Conservation (phyloP, 1,284 basidiomycete genomes). For the Coriolopsis trogii region DNA sequence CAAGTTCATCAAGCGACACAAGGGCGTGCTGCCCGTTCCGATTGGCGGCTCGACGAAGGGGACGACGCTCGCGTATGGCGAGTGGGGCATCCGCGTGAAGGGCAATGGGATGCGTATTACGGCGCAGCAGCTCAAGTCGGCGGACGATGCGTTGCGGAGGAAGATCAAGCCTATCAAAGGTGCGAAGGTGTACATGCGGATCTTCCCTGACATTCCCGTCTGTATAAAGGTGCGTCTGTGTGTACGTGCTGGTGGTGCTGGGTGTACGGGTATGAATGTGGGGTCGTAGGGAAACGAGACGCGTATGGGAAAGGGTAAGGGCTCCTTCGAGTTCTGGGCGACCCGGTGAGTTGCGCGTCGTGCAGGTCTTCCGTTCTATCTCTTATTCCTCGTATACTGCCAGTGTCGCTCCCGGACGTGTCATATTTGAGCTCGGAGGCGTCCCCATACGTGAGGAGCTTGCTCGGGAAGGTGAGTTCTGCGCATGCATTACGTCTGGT, state of each 20-base stretch:
- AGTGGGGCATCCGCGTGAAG: slow-evolving; percentile 91
- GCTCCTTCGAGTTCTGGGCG: slow-evolving; percentile 97
- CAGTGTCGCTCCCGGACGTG: slow-evolving; percentile 90
- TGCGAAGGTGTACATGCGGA: slow-evolving; percentile 83
- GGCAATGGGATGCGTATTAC: slow-evolving; percentile 83
- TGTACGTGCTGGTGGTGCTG: too few species aligned
- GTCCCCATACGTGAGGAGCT: slow-evolving; percentile 90
- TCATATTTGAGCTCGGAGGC: slow-evolving; percentile 95
- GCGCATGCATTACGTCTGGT: background rate
- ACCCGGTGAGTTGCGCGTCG: slow-evolving; percentile 64
- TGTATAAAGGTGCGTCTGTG: slow-evolving; percentile 90
- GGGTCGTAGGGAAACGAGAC: slow-evolving; percentile 91
- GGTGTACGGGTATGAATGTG: too few species aligned
- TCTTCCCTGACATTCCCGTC: slow-evolving; percentile 97
- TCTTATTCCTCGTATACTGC: background rate
- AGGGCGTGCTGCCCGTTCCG: slow-evolving; percentile 83
- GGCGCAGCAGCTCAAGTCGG: slow-evolving; percentile 89
- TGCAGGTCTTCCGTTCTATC: slow-evolving; percentile 1
- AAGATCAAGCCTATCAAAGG: slow-evolving; percentile 94
- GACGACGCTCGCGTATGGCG: slow-evolving; percentile 90
- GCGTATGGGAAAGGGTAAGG: slow-evolving; percentile 99
- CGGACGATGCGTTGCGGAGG: slow-evolving; percentile 88
- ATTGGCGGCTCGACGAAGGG: slow-evolving; percentile 92
- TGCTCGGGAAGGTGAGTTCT: slow-evolving; percentile 83
- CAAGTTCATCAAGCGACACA: slow-evolving; percentile 86